Base-by-base conservation (phyloP, 768 basidiomycete genomes). In the Phlebiopsis gigantea region DNA sequence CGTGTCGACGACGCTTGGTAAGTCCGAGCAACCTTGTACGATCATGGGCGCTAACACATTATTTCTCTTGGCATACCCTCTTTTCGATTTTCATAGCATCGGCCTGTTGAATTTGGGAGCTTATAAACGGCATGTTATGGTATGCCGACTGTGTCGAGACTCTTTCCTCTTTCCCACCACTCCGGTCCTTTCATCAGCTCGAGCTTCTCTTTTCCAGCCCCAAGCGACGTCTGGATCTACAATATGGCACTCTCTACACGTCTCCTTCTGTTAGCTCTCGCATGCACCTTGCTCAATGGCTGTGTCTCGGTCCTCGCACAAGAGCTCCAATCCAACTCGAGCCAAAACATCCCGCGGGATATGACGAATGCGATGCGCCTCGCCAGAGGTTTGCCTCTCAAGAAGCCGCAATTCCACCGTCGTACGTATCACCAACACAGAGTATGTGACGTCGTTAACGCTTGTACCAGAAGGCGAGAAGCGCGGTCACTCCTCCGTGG, bases 301-400 rank as follows among this genome's bases (percentile, higher is more conserved):
- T 39, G 12, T 9, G 7, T 51, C 34, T 19, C 50, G 19, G 17
- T 24, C 31, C 21, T 30, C 9, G 29, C 29, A 31, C 1, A 4
- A 15, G 47, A 30, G 47, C 21, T 25, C 8, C 34, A 17, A 8
- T 19, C 30, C 34, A 22, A 41, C 21, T 29, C 19, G 8, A 30
- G 15, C 15, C 15, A 12, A 8, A 15, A 21, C 14, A 24, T 21
- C 30, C 50, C 19, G 31, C 50, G 34, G 22, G 50, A 51, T 21
- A 51, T 51, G 50, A 51, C 50, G 31, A 51, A 51, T 31, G 50
- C 31, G 21, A 21, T 39, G 34, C 31, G 50, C 19, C 19, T 51
- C 15, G 21, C 50, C 19, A 21, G 24, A 12, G 50, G 50, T 22
- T 31, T 51, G 1, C 50, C 50, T 5, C 50, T 22, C 21, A 51